phyloP scores from a whole-genome alignment of 768 basidiomycete genomes.

The Xerocomellus chrysenteron region DNA sequence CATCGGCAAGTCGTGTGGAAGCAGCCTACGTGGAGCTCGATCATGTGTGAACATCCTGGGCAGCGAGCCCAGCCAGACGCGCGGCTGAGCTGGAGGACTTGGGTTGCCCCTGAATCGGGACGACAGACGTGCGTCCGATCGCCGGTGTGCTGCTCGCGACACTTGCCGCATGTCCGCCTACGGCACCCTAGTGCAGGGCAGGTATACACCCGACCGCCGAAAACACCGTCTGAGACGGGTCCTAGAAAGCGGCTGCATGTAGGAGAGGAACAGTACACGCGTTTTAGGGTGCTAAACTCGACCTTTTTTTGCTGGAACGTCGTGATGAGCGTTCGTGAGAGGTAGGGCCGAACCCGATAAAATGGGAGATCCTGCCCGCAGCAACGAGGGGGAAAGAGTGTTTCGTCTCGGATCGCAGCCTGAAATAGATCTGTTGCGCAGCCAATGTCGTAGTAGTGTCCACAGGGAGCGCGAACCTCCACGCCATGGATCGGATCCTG shows the following conservation, averaged over 20 bases:
- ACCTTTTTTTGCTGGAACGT: slow-evolving; percentile 25
- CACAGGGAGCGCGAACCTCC: slow-evolving; percentile 33
- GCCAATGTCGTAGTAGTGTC: slow-evolving; percentile 36
- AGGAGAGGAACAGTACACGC: slow-evolving; percentile 38
- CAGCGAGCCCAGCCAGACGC: slow-evolving; percentile 38
- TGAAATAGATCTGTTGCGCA: slow-evolving; percentile 38
- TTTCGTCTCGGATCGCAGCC: slow-evolving; percentile 36
- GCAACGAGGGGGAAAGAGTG: slow-evolving; percentile 42
- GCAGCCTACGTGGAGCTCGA: slow-evolving; percentile 39
- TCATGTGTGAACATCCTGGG: slow-evolving; percentile 39
- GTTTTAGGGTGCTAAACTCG: slow-evolving; percentile 35
- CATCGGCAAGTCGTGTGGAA: slow-evolving; percentile 44
- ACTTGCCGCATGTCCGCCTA: slow-evolving; percentile 24
- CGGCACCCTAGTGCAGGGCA: slow-evolving; percentile 22
- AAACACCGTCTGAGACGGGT: slow-evolving; percentile 23
- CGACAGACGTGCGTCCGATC: slow-evolving; percentile 27
- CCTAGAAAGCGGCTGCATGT: slow-evolving; percentile 39
- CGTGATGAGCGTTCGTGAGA: slow-evolving; percentile 19
- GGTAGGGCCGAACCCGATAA: slow-evolving; percentile 21
- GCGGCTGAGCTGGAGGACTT: slow-evolving; percentile 27
- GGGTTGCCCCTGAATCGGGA: slow-evolving; percentile 23
- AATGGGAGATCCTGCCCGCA: slow-evolving; percentile 34
- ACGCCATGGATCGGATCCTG: slow-evolving; percentile 30
- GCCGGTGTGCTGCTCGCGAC: slow-evolving; percentile 24
- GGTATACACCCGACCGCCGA: slow-evolving; percentile 21